These are phyloP conservation scores for Monosporascus sp. DNA, from an alignment of 2,329 filamentous ascomycete species.

Conservation along the genomic window DNA sequence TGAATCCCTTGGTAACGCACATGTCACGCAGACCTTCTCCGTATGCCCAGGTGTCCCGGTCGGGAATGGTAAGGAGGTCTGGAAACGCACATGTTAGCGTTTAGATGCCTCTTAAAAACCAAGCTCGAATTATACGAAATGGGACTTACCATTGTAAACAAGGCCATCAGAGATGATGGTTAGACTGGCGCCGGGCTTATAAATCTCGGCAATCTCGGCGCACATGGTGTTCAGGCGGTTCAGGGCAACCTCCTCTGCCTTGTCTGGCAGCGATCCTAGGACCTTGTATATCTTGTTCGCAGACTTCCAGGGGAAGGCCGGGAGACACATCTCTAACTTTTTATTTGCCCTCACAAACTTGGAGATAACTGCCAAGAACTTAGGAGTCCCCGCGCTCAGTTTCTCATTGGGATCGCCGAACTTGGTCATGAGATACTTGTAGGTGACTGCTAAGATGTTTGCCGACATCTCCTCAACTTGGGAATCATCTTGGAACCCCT, in stretches of 20 bases:
- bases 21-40: slow-evolving; percentile 37
- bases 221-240: slow-evolving; percentile 42
- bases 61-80: slow-evolving; percentile 44
- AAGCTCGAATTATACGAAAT: not conserved
- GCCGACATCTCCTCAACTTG: not conserved
- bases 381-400: not conserved
- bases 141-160: slow-evolving; percentile 42
- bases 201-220: slow-evolving; percentile 36
- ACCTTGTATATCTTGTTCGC: slow-evolving; percentile 48
- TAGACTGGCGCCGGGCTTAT: slow-evolving; percentile 39
- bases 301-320: slow-evolving; percentile 55
- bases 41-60: slow-evolving; percentile 43
- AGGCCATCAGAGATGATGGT: slow-evolving; percentile 48
- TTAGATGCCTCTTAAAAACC: not conserved
- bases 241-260: slow-evolving; percentile 46
- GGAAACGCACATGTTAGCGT: not conserved
- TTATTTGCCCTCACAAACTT: not conserved
- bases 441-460: not conserved
- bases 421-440: not conserved
- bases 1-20: slow-evolving; percentile 31
- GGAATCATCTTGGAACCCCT: not conserved
- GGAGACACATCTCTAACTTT: slow-evolving; percentile 26
- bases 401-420: not conserved
- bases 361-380: not conserved
- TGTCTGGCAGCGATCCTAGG: slow-evolving; percentile 45